Base-by-base conservation (phyloP, 73 alveolate genomes). In the Breviolum minutum region DNA sequence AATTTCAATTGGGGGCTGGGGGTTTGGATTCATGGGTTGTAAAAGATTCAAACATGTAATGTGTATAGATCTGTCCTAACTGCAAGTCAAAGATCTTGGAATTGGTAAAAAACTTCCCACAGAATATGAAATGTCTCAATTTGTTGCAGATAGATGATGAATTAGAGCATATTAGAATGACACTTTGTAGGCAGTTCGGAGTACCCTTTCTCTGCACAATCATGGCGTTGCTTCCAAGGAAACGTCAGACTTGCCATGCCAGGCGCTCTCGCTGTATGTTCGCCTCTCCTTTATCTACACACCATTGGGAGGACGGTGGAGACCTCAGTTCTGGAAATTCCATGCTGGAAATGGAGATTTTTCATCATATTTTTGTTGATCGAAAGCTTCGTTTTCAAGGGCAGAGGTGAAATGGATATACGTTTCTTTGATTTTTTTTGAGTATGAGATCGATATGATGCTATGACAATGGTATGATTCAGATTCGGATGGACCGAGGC, bases 231-330 rank as follows among this genome's bases (percentile, higher is more conserved):
- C 54, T 40, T 3, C 77, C 17, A 68, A 68, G n/a, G 24, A 68
- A 14, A 68, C 77, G 24, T 2, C 77, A 68, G 77, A 68, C 2
- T 17, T 68, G n/a, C 77, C 77, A 68, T 68, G 83, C 83, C 85
- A 92, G 98, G 98, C 98, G 11, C 68, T 92, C 81, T 48, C 81
- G 32, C 60, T 92, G 22, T 90, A 92, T 30, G 61, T 74, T 22
- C 89, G 98, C 62, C 98, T 92, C 90, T 74, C 98, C 27, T 63
- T 92, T 66, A 22, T 92, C 77, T 48, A 92, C 90, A 76, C 90
- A 30, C 98, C 98, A 5, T 22, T 92, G 90, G 98, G 98, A 6
- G 98, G 98, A n/a, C 54, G 90, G 98, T 69, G 54, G 0, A 2
- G 20, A 4, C 20, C 86, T 32, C 61, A 48, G 22, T 40, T 40